Evolutionary conservation across 2,329 filamentous ascomycete genomes (phyloP).

Genomic region (Phaeosphaeriaceae sp.): DNA sequence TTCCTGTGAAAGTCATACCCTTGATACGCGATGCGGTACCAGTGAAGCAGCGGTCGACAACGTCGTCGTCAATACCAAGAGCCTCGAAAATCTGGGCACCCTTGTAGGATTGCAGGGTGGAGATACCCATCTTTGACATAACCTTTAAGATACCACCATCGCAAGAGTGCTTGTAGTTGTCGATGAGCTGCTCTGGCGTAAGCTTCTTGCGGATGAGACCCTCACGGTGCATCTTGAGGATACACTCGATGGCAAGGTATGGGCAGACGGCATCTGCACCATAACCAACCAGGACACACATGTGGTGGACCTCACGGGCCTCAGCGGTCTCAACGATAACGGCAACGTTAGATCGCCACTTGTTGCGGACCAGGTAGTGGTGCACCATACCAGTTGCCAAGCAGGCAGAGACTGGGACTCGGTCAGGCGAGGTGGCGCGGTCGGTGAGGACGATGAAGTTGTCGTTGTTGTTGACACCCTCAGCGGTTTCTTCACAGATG

Average conservation of each 20-base stretch:
- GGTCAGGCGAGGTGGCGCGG: conserved; percentile 80
- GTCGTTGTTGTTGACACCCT: conserved; percentile 82
- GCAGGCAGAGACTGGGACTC: conserved; percentile 84
- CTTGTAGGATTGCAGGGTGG: conserved; percentile 94
- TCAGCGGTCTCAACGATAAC: conserved; percentile 91
- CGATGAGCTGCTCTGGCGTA: conserved; percentile 79
- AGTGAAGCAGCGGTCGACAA: conserved; percentile 93
- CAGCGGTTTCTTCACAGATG: conserved; percentile 84
- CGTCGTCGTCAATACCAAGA: conserved; percentile 87
- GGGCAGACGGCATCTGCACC: conserved; percentile 94
- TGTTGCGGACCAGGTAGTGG: conserved; percentile 93
- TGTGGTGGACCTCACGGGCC: conserved; percentile 96
- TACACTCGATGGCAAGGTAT: conserved; percentile 94
- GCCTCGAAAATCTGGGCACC: conserved; percentile 98
- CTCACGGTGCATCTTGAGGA: conserved; percentile 94
- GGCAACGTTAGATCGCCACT: conserved; percentile 89
- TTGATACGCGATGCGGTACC: conserved; percentile 94
- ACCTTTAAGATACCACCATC: conserved; percentile 97
- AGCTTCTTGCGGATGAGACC: conserved; percentile 91
- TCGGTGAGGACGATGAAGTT: conserved; percentile 90
- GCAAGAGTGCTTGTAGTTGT: conserved; percentile 96
- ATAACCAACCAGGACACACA: conserved; percentile 97
- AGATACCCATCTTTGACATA: conserved; percentile 99
- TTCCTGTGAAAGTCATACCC: conserved; percentile 90
- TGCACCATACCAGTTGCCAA: conserved; percentile 93